phyloP scores from a whole-genome alignment of 2,329 filamentous ascomycete genomes.

The Chaetomiaceae sp. region DNA sequence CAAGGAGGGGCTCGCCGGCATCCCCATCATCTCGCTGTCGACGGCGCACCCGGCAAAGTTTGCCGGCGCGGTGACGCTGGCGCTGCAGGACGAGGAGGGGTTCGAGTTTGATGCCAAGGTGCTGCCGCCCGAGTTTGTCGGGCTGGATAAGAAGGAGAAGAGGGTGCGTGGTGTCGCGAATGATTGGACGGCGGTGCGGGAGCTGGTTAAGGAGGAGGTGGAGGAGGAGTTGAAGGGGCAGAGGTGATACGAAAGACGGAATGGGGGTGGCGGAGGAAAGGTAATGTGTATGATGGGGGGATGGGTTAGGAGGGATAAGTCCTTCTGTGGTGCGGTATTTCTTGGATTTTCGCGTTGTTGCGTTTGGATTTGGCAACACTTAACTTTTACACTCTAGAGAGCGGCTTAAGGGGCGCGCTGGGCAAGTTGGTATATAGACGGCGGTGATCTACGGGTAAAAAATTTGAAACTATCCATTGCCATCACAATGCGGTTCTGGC shows the following conservation, averaged over 20 bases:
- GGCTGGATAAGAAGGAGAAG: slow-evolving; percentile 70
- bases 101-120: slow-evolving; percentile 74
- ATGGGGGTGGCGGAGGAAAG: not conserved
- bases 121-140: slow-evolving; percentile 75
- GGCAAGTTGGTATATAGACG: slow-evolving; percentile 2
- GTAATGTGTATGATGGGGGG: slow-evolving; percentile 5
- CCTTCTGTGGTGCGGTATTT: not conserved
- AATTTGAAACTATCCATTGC: not conserved
- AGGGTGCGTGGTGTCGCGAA: slow-evolving; percentile 66
- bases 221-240: slow-evolving; percentile 50
- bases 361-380: slow-evolving; percentile 1
- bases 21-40: slow-evolving; percentile 77
- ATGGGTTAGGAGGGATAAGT: not conserved
- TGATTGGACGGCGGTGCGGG: slow-evolving; percentile 70
- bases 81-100: slow-evolving; percentile 63
- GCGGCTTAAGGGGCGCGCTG: not conserved
- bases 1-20: slow-evolving; percentile 44
- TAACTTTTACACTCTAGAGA: not conserved
- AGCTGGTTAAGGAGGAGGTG: slow-evolving; percentile 71
- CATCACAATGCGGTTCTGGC: not conserved
- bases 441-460: not conserved
- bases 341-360: not conserved
- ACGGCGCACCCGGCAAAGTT: slow-evolving; percentile 98
- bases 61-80: slow-evolving; percentile 74
- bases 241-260: not conserved